Conservation (phyloP, 1,284 basidiomycete genomes). For the Ceratobasidium sp. region DNA sequence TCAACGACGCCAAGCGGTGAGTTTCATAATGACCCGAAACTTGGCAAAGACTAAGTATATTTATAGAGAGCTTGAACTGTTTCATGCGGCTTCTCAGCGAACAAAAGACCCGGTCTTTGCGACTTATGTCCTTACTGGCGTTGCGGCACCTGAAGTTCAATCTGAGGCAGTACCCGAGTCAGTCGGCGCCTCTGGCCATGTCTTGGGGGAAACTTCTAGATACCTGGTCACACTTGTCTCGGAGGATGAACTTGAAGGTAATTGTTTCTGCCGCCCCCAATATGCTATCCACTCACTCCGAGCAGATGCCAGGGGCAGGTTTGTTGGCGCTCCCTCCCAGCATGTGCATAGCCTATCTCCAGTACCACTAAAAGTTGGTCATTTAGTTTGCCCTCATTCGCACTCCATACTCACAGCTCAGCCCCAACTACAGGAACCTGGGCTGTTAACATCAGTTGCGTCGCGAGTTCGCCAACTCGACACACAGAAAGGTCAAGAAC, state of each 20-base stretch:
- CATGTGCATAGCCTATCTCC: conserved; percentile 76
- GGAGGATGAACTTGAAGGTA: conserved; percentile 70
- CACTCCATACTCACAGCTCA: neutral
- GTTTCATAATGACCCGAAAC: conserved; percentile 56
- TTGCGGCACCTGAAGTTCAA: conserved; percentile 48
- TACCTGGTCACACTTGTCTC: conserved; percentile 62
- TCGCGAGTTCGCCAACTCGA: conserved; percentile 32
- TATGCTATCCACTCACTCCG: neutral
- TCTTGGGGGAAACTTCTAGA: neutral
- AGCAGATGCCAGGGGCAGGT: conserved; percentile 10
- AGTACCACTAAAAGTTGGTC: conserved; percentile 65
- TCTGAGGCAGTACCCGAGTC: neutral
- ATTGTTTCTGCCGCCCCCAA: conserved; percentile 49
- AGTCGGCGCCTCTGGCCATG: neutral
- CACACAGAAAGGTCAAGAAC: conserved; percentile 30
- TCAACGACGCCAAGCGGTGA: conserved; percentile 78
- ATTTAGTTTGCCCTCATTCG: neutral
- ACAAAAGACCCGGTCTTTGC: conserved; percentile 62
- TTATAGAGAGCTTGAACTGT: conserved; percentile 69
- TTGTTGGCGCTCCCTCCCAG: conserved; percentile 61
- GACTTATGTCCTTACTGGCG: conserved; percentile 74
- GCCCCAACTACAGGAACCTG: conserved; percentile 1
- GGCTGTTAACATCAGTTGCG: conserved; percentile 20
- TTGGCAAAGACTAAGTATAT: neutral
- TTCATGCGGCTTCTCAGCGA: conserved; percentile 60